Evolutionary conservation across 345 rosid species (phyloP).

Genomic region (Rhodomyrtus tomentosa): DNA sequence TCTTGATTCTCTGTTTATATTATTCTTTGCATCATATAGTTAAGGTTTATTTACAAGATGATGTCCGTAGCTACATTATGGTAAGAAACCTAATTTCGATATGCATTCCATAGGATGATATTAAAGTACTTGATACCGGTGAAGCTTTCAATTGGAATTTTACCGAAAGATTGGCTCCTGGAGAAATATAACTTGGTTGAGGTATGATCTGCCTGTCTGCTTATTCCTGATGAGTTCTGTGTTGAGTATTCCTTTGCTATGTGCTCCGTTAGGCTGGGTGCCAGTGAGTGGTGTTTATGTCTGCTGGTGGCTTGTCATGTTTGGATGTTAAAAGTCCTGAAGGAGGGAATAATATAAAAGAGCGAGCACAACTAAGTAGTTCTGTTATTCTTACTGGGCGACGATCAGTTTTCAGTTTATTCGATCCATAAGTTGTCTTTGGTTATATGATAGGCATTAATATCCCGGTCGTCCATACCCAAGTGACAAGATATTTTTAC

Average conservation of each 20-base stretch:
- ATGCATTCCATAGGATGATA: slow-evolving; percentile 57
- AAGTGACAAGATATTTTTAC: neutral
- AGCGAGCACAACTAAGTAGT: neutral
- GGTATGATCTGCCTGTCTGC: slow-evolving; percentile 27
- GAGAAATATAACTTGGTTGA: slow-evolving; percentile 60
- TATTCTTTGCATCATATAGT: neutral
- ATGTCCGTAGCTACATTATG: neutral
- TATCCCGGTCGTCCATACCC: neutral
- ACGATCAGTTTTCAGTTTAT: neutral
- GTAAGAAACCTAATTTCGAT: neutral
- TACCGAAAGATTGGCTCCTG: slow-evolving; percentile 58
- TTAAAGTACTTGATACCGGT: slow-evolving; percentile 90
- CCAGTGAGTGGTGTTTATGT: neutral
- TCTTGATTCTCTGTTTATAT: neutral
- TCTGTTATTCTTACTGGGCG: neutral
- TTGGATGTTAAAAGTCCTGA: neutral
- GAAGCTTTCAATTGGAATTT: slow-evolving; percentile 78
- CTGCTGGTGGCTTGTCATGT: neutral
- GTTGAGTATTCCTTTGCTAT: neutral
- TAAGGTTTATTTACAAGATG: neutral
- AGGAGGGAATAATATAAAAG: neutral
- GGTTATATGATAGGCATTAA: neutral
- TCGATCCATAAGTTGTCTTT: neutral
- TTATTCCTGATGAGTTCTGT: neutral
- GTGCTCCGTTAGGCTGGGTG: neutral